Conservation (phyloP, 108 stramenopile species). For the Cyclotella cryptica region DNA sequence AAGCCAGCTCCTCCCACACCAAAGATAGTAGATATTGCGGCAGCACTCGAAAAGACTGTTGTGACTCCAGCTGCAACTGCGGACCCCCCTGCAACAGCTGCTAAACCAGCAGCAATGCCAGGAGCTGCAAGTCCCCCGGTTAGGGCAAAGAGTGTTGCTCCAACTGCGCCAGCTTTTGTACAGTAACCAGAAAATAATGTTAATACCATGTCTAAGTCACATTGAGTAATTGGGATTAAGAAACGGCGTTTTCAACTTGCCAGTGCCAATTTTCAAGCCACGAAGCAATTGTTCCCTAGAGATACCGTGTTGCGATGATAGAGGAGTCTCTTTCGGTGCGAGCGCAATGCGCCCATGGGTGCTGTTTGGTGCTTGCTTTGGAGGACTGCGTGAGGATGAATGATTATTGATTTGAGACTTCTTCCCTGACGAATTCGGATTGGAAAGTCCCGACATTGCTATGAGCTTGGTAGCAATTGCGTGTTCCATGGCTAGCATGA, state of each 20-base stretch:
- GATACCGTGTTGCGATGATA: conserved; percentile 49
- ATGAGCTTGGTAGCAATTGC: conserved; percentile 75
- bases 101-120: conserved; percentile 80
- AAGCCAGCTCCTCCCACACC: conserved; percentile 88
- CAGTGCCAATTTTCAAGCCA: conserved; percentile 74
- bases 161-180: conserved; percentile 60
- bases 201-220: too few relatives aligned
- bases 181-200: too few relatives aligned
- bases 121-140: conserved; percentile 84
- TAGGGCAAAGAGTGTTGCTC: conserved; percentile 76
- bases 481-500: conserved; percentile 64
- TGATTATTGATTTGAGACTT: conserved; percentile 3
- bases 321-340: conserved; percentile 40
- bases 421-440: conserved; percentile 5
- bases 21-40: conserved; percentile 85
- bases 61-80: conserved; percentile 78
- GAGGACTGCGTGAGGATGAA: not conserved
- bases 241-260: not conserved
- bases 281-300: conserved; percentile 69
- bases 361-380: conserved; percentile 5
- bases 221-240: too few relatives aligned
- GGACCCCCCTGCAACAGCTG: conserved; percentile 72
- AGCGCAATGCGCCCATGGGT: conserved; percentile 49
- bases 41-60: conserved; percentile 73
- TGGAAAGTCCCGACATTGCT: conserved; percentile 47